phyloP scores from a whole-genome alignment of 176 grass and related monocot genomes.

The Hordeum vulgare region DNA sequence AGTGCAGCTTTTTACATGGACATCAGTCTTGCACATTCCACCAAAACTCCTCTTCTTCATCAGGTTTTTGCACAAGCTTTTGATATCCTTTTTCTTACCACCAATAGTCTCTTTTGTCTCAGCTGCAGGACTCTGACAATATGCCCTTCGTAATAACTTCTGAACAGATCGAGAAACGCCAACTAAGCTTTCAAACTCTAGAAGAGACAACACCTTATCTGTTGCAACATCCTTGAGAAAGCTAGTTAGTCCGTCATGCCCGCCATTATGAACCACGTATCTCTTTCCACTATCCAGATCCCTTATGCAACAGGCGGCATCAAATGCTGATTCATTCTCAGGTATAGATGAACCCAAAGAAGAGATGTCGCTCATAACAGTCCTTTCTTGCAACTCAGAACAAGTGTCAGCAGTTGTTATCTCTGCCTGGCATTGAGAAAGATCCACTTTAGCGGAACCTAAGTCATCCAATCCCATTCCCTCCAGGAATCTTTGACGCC shows the following conservation, averaged over 20 bases:
- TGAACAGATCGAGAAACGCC: slow-evolving; percentile 47
- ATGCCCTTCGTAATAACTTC: slow-evolving; percentile 28
- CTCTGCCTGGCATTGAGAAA: slow-evolving; percentile 13
- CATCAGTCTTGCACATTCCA: slow-evolving; percentile 41
- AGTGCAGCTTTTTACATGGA: slow-evolving; percentile 35
- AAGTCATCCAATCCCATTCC: slow-evolving; percentile 57
- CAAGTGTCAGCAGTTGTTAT: background rate
- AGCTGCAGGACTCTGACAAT: background rate
- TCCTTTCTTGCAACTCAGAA: slow-evolving; percentile 34
- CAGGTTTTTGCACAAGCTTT: slow-evolving; percentile 57
- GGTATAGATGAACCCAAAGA: slow-evolving; percentile 19
- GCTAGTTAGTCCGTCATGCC: slow-evolving; percentile 14
- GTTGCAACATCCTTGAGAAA: slow-evolving; percentile 60
- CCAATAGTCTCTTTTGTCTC: background rate
- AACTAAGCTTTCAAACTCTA: slow-evolving; percentile 50
- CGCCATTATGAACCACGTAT: slow-evolving; percentile 31
- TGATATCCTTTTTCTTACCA: slow-evolving; percentile 35
- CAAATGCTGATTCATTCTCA: slow-evolving; percentile 7
- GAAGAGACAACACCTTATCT: slow-evolving; percentile 48
- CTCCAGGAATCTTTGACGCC: slow-evolving; percentile 55
- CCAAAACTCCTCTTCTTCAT: slow-evolving; percentile 29
- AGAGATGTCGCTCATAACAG: background rate
- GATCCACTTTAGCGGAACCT: slow-evolving; percentile 1
- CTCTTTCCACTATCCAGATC: slow-evolving; percentile 43
- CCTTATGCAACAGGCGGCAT: slow-evolving; percentile 31